Evolutionary conservation across 352 stramenopile genomes (phyloP).

Genomic region (Phytophthora parvispora): DNA sequence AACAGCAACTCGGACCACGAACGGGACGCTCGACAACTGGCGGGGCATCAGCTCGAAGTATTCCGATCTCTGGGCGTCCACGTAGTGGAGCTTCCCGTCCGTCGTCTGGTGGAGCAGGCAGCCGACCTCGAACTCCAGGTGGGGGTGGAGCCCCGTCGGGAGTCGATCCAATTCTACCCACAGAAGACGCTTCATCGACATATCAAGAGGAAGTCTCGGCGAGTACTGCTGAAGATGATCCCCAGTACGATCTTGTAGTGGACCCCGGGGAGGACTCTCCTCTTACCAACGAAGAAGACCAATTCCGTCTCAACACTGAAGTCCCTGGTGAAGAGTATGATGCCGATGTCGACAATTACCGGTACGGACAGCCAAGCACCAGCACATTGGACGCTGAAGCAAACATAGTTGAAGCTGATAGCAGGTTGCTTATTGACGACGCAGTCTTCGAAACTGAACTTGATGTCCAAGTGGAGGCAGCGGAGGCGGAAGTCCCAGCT

Average conservation of each 20-base stretch:
- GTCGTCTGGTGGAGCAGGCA: constrained; percentile 14
- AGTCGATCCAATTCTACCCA: neutral
- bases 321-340: neutral
- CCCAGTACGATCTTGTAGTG: neutral
- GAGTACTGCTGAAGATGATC: neutral
- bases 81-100: constrained; percentile 23
- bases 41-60: constrained; percentile 6
- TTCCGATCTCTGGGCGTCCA: constrained; percentile 6
- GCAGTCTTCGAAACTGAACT: neutral
- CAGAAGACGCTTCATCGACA: neutral
- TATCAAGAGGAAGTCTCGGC: neutral
- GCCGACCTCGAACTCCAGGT: constrained; percentile 17
- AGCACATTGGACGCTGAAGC: neutral
- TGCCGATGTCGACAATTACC: neutral
- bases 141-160: constrained; percentile 12
- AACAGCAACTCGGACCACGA: constrained; percentile 24
- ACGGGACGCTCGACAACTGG: constrained; percentile 6
- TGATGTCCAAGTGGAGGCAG: neutral
- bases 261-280: neutral
- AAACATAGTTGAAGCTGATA: neutral
- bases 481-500: neutral
- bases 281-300: neutral
- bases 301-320: neutral
- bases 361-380: neutral
- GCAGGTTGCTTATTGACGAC: neutral